A percentile compares a stretch with the other conserved stretches of the same genome.
phyloP scores from a whole-genome alignment of 352 stramenopile species.

The Pythium brassicae region DNA sequence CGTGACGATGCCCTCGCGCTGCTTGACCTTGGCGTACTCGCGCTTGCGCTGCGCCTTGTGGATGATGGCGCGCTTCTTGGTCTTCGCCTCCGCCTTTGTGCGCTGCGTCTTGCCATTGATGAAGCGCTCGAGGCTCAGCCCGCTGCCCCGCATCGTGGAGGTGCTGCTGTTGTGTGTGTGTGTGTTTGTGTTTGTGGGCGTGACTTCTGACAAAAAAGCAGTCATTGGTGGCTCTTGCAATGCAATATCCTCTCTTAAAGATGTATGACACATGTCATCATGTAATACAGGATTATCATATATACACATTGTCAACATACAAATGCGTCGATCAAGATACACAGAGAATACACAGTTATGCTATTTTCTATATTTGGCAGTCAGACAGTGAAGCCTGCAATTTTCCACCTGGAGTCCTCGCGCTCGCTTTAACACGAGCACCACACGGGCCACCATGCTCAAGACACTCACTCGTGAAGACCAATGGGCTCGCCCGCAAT shows the following conservation, averaged over 20 bases:
- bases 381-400: no score
- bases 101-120: slow-evolving; percentile 81
- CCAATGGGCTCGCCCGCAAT: no score
- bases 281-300: neutral
- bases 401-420: no score
- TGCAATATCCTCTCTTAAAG: neutral
- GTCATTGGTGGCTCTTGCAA: neutral
- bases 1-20: slow-evolving; percentile 28
- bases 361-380: no score
- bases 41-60: slow-evolving; percentile 75
- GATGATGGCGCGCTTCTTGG: slow-evolving; percentile 80
- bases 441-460: no score
- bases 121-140: slow-evolving; percentile 82
- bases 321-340: no score
- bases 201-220: neutral
- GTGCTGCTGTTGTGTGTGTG: neutral
- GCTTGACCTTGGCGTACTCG: slow-evolving; percentile 83
- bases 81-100: slow-evolving; percentile 77
- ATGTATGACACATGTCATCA: neutral
- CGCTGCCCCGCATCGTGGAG: slow-evolving; percentile 57
- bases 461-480: no score
- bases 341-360: no score
- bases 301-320: no score
- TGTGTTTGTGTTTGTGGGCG: slow-evolving; percentile 4
- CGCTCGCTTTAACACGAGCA: no score